Conservation (phyloP, 768 basidiomycete genomes). For the Lentinula guzmanii region DNA sequence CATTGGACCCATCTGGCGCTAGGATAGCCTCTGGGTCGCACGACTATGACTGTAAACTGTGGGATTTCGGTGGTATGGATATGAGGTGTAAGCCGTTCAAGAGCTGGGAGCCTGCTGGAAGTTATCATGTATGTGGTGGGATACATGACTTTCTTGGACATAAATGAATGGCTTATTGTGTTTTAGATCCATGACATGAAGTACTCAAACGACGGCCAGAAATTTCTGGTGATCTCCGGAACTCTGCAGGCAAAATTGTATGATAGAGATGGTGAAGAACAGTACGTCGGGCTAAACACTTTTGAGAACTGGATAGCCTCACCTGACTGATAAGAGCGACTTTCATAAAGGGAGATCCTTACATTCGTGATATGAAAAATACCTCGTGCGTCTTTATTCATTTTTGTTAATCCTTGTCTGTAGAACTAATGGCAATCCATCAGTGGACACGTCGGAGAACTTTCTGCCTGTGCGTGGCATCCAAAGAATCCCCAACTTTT, state of each 20-base stretch:
- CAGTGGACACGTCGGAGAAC: conserved; percentile 92
- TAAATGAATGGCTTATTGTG: background rate
- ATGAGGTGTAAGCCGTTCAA: conserved; percentile 88
- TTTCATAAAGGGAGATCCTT: conserved; percentile 92
- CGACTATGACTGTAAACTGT: conserved; percentile 97
- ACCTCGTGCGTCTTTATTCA: conserved; percentile 67
- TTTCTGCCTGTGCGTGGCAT: conserved; percentile 90
- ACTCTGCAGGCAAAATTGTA: conserved; percentile 85
- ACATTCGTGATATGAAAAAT: conserved; percentile 98
- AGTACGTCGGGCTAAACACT: conserved; percentile 46
- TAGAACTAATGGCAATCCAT: background rate
- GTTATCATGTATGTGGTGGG: conserved; percentile 65
- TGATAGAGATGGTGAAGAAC: conserved; percentile 88
- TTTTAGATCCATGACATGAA: conserved; percentile 83
- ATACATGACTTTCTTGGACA: background rate
- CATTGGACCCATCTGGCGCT: conserved; percentile 92
- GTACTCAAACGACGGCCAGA: conserved; percentile 82
- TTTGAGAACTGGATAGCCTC: conserved; percentile 31
- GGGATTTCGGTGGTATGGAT: conserved; percentile 99
- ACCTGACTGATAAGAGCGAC: conserved; percentile 59
- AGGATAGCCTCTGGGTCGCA: conserved; percentile 87
- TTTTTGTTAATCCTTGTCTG: conserved; percentile 1
- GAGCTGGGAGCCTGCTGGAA: conserved; percentile 91
- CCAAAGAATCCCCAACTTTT: conserved; percentile 80
- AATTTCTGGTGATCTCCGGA: conserved; percentile 84